These are phyloP conservation scores for Gynochthodes officinalis DNA, from an alignment of 257 asterid species.

Conservation along the genomic window DNA sequence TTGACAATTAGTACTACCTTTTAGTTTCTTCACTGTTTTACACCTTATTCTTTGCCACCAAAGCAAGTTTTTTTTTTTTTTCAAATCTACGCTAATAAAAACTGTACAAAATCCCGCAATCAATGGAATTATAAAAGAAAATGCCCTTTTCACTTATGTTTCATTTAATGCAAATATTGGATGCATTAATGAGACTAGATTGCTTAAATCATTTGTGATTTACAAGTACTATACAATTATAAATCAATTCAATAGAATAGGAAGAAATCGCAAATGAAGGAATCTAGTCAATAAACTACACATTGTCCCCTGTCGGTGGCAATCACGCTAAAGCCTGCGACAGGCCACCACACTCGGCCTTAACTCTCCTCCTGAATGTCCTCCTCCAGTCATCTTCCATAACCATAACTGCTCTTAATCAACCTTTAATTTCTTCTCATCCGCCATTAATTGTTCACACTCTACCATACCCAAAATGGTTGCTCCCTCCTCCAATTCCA, in stretches of 20 bases:
- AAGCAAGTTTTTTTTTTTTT: neutral
- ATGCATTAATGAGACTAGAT: neutral
- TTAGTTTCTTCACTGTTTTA: neutral
- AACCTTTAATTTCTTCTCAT: neutral
- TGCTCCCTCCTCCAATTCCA: slow-evolving; percentile 7
- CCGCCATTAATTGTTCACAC: neutral
- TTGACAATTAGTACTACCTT: neutral
- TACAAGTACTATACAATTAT: too few relatives aligned
- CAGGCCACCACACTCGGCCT: neutral
- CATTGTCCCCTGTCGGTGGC: slow-evolving; percentile 19
- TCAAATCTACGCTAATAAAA: slow-evolving; percentile 5
- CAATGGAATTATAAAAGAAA: neutral
- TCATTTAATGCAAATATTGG: neutral
- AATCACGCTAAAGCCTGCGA: neutral
- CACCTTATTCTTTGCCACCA: slow-evolving; percentile 1
- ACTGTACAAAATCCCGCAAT: too few relatives aligned
- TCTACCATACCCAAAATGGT: slow-evolving; percentile 9
- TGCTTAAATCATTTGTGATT: neutral
- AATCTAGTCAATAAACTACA: neutral
- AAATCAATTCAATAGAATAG: too few relatives aligned
- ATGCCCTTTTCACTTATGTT: neutral
- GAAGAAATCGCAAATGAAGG: neutral
- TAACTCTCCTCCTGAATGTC: too few relatives aligned
- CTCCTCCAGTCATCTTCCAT: neutral
- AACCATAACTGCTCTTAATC: neutral